Evolutionary conservation across 208 protist genomes (phyloP).

Genomic region (Leishmania turanica): DNA sequence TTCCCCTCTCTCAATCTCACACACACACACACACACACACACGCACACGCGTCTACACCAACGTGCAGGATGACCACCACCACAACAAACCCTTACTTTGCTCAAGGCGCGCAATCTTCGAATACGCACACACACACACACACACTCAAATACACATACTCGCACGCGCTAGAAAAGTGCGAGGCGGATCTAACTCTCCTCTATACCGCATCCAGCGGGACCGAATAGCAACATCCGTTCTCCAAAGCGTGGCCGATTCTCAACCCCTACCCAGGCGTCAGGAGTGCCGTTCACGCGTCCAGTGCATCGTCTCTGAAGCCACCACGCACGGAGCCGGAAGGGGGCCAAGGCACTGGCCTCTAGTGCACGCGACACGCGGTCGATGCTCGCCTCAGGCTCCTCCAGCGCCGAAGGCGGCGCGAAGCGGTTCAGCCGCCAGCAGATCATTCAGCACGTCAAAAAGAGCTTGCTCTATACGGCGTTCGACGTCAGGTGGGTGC

Average conservation of each 20-base stretch:
- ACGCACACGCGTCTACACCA: neutral
- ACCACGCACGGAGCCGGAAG: neutral
- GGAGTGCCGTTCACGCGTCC: neutral
- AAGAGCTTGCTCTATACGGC: constrained; percentile 92
- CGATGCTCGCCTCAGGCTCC: constrained; percentile 34
- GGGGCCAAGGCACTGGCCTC: neutral
- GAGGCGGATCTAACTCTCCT: neutral
- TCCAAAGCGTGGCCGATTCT: neutral
- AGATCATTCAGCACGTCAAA: constrained; percentile 93
- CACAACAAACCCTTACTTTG: neutral
- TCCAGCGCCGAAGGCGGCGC: constrained; percentile 30
- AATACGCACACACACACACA: neutral
- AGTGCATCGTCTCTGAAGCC: neutral
- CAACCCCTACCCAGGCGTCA: neutral
- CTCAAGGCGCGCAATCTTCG: neutral
- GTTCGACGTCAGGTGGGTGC: constrained; percentile 93
- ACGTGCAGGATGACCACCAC: neutral
- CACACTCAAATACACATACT: neutral
- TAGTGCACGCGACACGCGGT: neutral
- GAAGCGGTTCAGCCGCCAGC: constrained; percentile 72
- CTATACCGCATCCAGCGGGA: neutral
- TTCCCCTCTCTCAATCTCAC: neutral
- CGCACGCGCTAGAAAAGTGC: neutral
- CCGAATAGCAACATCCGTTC: neutral
- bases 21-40: neutral